Evolutionary conservation across 805 yeast genomes (phyloP).

Genomic region (Teunomyces atbi): DNA sequence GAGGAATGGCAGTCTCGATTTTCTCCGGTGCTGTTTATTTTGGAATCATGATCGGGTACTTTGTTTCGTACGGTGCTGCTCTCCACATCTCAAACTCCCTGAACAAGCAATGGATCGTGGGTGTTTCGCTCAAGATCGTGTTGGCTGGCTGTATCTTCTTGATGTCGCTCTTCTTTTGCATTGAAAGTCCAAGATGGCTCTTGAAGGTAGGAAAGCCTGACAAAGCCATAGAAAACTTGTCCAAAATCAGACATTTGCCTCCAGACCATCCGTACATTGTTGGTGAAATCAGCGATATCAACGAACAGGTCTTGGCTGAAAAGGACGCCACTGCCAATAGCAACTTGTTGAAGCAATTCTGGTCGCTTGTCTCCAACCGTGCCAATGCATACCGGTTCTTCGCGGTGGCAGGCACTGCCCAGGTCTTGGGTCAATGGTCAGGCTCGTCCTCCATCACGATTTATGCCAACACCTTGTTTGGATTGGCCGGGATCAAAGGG

Average conservation of each 20-base stretch:
- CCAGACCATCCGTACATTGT: constrained; percentile 23
- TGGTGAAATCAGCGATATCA: constrained; percentile 22
- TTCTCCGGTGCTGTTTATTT: constrained; percentile 25
- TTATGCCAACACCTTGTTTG: constrained; percentile 22
- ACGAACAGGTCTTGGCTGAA: constrained; percentile 19
- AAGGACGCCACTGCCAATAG: constrained; percentile 17
- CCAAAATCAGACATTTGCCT: constrained; percentile 20
- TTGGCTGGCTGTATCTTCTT: constrained; percentile 19
- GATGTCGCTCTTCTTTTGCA: constrained; percentile 17
- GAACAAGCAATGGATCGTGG: constrained; percentile 20
- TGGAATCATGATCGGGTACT: constrained; percentile 21
- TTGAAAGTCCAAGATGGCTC: constrained; percentile 25
- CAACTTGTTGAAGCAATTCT: constrained; percentile 11
- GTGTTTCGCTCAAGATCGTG: constrained; percentile 19
- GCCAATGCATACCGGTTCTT: constrained; percentile 22
- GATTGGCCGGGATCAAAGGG: constrained; percentile 20
- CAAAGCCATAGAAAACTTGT: constrained; percentile 17
- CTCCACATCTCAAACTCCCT: constrained; percentile 18
- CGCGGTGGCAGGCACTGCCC: constrained; percentile 16
- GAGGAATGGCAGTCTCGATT: constrained; percentile 22
- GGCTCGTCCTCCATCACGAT: constrained; percentile 27
- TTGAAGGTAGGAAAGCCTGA: constrained; percentile 18
- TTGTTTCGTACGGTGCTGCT: constrained; percentile 49
- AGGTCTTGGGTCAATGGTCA: constrained; percentile 24
- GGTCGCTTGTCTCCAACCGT: constrained; percentile 16